These are phyloP conservation scores for Punctularia strigosozonata DNA, from an alignment of 768 basidiomycete species.

Conservation along the genomic window DNA sequence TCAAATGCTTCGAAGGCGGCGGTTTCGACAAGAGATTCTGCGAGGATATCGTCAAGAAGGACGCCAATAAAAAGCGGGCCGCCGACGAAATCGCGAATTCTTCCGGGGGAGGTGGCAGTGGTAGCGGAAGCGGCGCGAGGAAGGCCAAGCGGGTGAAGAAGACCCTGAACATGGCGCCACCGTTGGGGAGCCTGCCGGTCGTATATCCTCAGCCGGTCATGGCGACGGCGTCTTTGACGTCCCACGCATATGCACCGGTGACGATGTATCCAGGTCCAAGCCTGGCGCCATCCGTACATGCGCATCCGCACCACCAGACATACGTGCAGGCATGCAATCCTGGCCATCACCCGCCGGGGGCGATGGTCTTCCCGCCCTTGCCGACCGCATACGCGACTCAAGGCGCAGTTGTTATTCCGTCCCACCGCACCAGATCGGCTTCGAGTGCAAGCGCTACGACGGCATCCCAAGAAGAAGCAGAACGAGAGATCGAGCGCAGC, in stretches of 20 bases:
- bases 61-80: slow-evolving; percentile 9
- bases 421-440: slow-evolving; percentile 5
- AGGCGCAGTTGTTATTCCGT: slow-evolving; percentile 9
- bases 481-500: no score
- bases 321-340: slow-evolving; percentile 28
- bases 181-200: no score
- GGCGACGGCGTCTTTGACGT: slow-evolving; percentile 31
- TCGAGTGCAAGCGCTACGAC: no score
- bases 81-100: no score
- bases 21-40: slow-evolving; percentile 63
- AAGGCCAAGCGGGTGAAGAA: slow-evolving; percentile 21
- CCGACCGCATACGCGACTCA: slow-evolving; percentile 38
- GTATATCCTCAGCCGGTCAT: no score
- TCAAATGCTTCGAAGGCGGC: slow-evolving; percentile 74
- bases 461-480: no score
- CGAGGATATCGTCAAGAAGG: slow-evolving; percentile 24
- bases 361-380: slow-evolving; percentile 65
- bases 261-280: not conserved
- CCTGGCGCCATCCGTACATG: slow-evolving; percentile 52
- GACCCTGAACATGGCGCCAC: slow-evolving; percentile 7
- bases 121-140: slow-evolving; percentile 2
- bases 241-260: slow-evolving; percentile 20
- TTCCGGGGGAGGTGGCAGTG: not conserved
- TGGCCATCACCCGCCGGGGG: slow-evolving; percentile 36
- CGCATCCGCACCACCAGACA: slow-evolving; percentile 65